Evolutionary conservation across 2,329 filamentous ascomycete species (phyloP).

Genomic region (Berkeleyomyces basicola): DNA sequence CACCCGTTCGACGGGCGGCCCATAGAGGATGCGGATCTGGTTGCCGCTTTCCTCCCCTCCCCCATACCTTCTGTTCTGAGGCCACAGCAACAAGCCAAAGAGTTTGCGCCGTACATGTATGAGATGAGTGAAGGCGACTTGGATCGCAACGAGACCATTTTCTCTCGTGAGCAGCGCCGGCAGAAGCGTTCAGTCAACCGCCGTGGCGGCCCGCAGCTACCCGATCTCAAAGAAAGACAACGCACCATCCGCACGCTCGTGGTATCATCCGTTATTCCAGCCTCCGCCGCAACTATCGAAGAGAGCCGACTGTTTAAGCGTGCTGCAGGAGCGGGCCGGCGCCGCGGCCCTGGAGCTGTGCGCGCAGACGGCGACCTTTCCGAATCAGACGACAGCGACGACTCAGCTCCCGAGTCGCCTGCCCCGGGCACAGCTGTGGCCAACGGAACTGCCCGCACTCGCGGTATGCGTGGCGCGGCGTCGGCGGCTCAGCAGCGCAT

Average conservation of each 20-base stretch:
- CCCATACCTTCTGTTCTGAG: constrained; percentile 73
- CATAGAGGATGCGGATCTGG: constrained; percentile 79
- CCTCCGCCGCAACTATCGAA: constrained; percentile 62
- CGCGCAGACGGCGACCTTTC: constrained; percentile 53
- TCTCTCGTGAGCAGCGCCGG: constrained; percentile 80
- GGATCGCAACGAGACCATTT: constrained; percentile 79
- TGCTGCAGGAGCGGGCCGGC: constrained; percentile 39
- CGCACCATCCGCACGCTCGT: constrained; percentile 83
- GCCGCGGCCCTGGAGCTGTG: constrained; percentile 25
- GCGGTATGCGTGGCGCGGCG: constrained; percentile 78
- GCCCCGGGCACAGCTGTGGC: constrained; percentile 44
- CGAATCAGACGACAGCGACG: constrained; percentile 83
- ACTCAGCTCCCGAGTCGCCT: constrained; percentile 74
- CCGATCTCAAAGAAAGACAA: constrained; percentile 91
- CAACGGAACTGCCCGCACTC: constrained; percentile 64
- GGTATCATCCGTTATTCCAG: constrained; percentile 82
- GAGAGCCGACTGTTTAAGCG: constrained; percentile 80
- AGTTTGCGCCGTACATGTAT: constrained; percentile 85
- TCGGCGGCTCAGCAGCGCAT: constrained; percentile 76
- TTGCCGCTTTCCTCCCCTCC: constrained; percentile 69
- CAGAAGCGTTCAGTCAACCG: constrained; percentile 94
- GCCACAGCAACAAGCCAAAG: constrained; percentile 81
- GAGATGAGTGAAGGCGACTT: constrained; percentile 83
- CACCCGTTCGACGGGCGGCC: constrained; percentile 91
- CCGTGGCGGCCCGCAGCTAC: constrained; percentile 76